These are phyloP conservation scores for Suillus tomentosus DNA, from an alignment of 768 basidiomycete species.

Conservation along the genomic window DNA sequence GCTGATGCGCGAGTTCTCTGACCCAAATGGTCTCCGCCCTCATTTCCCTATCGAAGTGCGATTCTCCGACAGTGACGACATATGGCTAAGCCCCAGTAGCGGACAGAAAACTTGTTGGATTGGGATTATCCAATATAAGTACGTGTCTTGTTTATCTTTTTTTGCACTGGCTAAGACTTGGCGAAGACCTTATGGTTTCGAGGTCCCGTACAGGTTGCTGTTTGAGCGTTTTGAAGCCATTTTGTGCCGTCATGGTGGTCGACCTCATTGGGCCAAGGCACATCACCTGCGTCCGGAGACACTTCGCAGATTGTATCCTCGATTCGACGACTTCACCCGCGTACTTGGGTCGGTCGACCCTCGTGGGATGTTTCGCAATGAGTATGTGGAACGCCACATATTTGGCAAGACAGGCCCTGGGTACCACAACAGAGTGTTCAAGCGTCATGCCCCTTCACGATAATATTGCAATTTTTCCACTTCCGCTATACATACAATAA, in stretches of 20 bases:
- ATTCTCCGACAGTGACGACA: slow-evolving; percentile 85
- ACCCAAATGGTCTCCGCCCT: slow-evolving; percentile 75
- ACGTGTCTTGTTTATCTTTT: slow-evolving; percentile 31
- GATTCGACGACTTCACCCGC: slow-evolving; percentile 72
- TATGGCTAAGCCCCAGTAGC: slow-evolving; percentile 91
- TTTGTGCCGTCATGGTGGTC: slow-evolving; percentile 66
- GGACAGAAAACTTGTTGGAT: slow-evolving; percentile 87
- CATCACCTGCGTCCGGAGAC: slow-evolving; percentile 68
- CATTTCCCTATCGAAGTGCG: slow-evolving; percentile 95
- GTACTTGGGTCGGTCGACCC: slow-evolving; percentile 76
- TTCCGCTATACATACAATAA: slow-evolving; percentile 4
- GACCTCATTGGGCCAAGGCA: slow-evolving; percentile 97
- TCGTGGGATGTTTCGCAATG: slow-evolving; percentile 77
- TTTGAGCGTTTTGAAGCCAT: slow-evolving; percentile 79
- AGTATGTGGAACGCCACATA: slow-evolving; percentile 87
- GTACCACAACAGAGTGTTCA: slow-evolving; percentile 50
- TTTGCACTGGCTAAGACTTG: slow-evolving; percentile 11
- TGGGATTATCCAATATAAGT: slow-evolving; percentile 98
- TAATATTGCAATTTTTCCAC: slow-evolving; percentile 9
- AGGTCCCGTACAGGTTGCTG: slow-evolving; percentile 77
- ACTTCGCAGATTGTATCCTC: slow-evolving; percentile 74
- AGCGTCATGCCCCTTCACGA: slow-evolving; percentile 27
- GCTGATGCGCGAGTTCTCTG: slow-evolving; percentile 64
- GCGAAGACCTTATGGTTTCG: slow-evolving; percentile 79
- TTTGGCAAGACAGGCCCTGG: slow-evolving; percentile 55